Conservation (phyloP, 805 yeast species). For the Saccharomycopsis sp. region DNA sequence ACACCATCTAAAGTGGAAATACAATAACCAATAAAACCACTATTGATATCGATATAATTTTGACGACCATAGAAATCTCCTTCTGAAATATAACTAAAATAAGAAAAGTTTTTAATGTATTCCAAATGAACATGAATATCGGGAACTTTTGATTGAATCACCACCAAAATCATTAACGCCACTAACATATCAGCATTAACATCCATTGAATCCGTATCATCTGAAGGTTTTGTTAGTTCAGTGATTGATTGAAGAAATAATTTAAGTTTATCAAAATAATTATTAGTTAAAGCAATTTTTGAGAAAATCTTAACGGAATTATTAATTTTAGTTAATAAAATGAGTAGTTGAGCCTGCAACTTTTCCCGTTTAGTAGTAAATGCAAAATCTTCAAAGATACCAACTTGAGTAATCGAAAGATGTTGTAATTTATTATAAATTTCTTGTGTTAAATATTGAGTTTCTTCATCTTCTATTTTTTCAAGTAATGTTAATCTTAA, state of each 20-base stretch:
- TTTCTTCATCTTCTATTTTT: slow-evolving; percentile 17
- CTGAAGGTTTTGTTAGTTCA: slow-evolving; percentile 30
- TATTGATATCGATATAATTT: slow-evolving; percentile 22
- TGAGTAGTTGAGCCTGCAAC: slow-evolving; percentile 26
- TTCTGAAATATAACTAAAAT: slow-evolving; percentile 23
- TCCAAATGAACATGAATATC: slow-evolving; percentile 52
- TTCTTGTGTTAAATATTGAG: slow-evolving; percentile 13
- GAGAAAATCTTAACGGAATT: slow-evolving; percentile 44
- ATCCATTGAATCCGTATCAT: slow-evolving; percentile 20
- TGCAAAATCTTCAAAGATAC: slow-evolving; percentile 28
- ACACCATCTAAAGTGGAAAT: slow-evolving; percentile 81
- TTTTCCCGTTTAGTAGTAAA: slow-evolving; percentile 22
- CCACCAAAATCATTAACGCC: slow-evolving; percentile 60
- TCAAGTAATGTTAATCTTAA: slow-evolving; percentile 24
- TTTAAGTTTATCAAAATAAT: slow-evolving; percentile 37
- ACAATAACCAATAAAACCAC: slow-evolving; percentile 66
- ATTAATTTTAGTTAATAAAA: slow-evolving; percentile 28
- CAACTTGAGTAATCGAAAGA: slow-evolving; percentile 34
- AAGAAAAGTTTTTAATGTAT: slow-evolving; percentile 55
- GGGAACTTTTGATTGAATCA: slow-evolving; percentile 49
- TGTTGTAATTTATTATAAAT: slow-evolving; percentile 22
- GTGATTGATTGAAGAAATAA: slow-evolving; percentile 43
- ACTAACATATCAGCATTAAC: slow-evolving; percentile 78
- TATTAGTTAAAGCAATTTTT: slow-evolving; percentile 34
- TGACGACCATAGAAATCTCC: background rate